Base-by-base conservation (phyloP, 2,329 filamentous ascomycete genomes). In the Triangularia verruculosa region DNA sequence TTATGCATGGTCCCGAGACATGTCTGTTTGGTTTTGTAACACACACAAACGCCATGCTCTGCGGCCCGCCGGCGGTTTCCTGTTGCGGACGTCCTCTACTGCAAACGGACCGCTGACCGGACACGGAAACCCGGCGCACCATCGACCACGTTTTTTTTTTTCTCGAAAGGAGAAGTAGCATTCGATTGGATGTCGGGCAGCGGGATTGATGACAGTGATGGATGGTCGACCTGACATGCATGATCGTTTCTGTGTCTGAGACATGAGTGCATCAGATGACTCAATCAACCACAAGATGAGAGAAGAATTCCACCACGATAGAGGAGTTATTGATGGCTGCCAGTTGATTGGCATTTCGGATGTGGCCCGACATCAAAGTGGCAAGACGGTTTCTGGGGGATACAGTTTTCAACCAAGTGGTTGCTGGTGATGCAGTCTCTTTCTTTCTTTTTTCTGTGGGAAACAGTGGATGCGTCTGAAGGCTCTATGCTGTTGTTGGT, bases 1-100 rank as follows among this genome's bases (percentile, higher is more conserved):
- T 28, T 59, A 59, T 59, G 57, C 57, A 59, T 17, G 39, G n/a
- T 30, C 47, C 57, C 57, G 57, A 52, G 57, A 59, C 57, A 59
- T 52, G 39, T 47, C 39, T 47, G 39, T 20, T 47, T 22, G 39
- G n/a, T 47, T 20, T n/a, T 47, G 39, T 47, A 20, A 20, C 39
- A 47, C 39, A 47, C n/a, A 20, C 39, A 47, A 47, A 47, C 39
- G n/a, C n/a, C 39, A 20, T 17, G 39, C 34, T 17, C 34, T 43
- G 34, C 34, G 34, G 34, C n/a, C 34, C 34, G 34, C 39, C 39
- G 39, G 17, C 17, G 39, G 39, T 47, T 47, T n/a, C 39, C 39
- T 47, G 39, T 47, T 17, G 13, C 39, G 7, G 34, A 47, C 12
- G n/a, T 47, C 39, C 39, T 47, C 30, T 7, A 39, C 34, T 39